Evolutionary conservation across 768 basidiomycete genomes (phyloP), one percentile per base, ranked within the genome.

Genomic region (Mycena amicta): DNA sequence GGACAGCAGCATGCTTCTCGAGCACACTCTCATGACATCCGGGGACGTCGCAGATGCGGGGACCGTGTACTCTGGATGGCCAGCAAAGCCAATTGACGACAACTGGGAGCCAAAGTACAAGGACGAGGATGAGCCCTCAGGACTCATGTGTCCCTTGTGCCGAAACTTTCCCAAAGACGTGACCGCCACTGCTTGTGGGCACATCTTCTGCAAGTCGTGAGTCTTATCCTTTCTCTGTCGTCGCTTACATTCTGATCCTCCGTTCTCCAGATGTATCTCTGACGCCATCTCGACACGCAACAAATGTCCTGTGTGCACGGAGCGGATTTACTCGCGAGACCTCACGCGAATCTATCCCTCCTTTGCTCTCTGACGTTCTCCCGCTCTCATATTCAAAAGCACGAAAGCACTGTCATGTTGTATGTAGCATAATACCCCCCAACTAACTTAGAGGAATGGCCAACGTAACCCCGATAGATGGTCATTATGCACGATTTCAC

Each of bases 21-120:
- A 81, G 65, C 80, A 81, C 57, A 78, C 79, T 1, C 72, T 81
- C 4, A 65, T 80, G 25, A 75, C 78, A 1, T 80, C 80, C 2
- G 80, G 80, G 2, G 80, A 81, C 50, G 72, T 78, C 41, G 78
- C 79, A 2, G 77, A 80, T 59, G 61, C 70, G 1, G 76, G 74
- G 20, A 61, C 60, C 6, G 68, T 71, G 27, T 81, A 81, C 59
- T 71, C 69, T 23, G 79, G 80, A 8, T 81, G 80, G 80, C 80
- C 80, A 26, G 80, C 73, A 6, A 73, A 71, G 53, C 63, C 57
- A 40, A 29, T 72, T 13, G 70, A 68, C 27, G 55, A 55, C 37
- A 56, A 59, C 46, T 67, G 56, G 65, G 47, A 57, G 29, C 67
- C 23, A 41, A 62, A 53, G 23, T 55, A 59, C 59, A 61, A 54